Percentiles rank a stretch among this genome's conserved stretches.
These are phyloP conservation scores for Baudoinia panamericana DNA, from an alignment of 495 filamentous ascomycete species.

Conservation along the genomic window DNA sequence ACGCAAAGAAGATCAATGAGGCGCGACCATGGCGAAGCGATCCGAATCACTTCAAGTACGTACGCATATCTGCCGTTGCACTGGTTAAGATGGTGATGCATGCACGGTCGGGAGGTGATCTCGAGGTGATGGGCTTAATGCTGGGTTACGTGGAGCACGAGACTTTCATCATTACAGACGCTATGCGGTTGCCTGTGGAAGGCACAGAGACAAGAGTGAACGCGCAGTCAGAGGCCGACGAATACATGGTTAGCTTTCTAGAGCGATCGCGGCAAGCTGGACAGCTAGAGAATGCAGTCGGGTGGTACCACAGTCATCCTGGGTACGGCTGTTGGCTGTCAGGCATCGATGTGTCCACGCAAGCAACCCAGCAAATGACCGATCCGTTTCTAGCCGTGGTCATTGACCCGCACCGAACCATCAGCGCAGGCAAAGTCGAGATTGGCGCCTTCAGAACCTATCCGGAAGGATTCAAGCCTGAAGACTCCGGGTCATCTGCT, in stretches of 20 bases:
- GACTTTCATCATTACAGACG: constrained; percentile 86
- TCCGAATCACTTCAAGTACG: constrained; percentile 78
- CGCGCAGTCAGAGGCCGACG: constrained; percentile 85
- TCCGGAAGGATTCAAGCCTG: constrained; percentile 55
- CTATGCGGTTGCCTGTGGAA: constrained; percentile 87
- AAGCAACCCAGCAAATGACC: constrained; percentile 70
- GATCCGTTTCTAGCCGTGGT: constrained; percentile 95
- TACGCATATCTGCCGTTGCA: constrained; percentile 86
- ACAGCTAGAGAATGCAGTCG: constrained; percentile 80
- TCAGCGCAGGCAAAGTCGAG: constrained; percentile 88
- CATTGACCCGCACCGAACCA: constrained; percentile 92
- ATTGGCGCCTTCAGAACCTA: constrained; percentile 94
- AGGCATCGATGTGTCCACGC: constrained; percentile 87
- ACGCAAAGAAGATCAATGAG: constrained; percentile 46
- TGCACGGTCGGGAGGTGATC: constrained; percentile 74
- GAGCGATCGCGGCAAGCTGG: constrained; percentile 55
- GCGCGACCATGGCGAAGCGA: constrained; percentile 70
- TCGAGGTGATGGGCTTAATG: constrained; percentile 99
- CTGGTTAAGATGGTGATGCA: constrained; percentile 99
- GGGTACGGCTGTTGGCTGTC: constrained; percentile 98
- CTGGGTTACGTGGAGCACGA: constrained; percentile 78
- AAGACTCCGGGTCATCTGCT: constrained; percentile 26
- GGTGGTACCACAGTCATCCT: constrained; percentile 97
- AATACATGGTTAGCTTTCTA: constrained; percentile 87
- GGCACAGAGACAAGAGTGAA: constrained; percentile 97